Evolutionary conservation across 257 asterid species (phyloP), one percentile per base, ranked within the genome.

Genomic region (Oldenlandia corymbosa): DNA sequence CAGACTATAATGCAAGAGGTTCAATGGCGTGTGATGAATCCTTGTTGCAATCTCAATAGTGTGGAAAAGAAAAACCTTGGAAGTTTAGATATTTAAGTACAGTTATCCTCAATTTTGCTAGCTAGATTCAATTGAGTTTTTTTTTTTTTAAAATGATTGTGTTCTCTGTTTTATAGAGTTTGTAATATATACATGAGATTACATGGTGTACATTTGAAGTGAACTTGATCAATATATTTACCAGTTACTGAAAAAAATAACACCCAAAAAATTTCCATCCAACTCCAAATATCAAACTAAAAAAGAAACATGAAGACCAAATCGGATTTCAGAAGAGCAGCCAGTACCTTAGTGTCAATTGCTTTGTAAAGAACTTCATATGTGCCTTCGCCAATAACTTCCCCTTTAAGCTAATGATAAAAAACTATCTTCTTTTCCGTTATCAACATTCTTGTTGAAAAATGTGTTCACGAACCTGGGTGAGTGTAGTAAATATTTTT

Each of bases 291-390:
- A 45, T 9, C 60, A 5, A 17, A 1, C 10, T 13, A 13, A 55
- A n/a, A 55, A n/a, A n/a, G 60, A n/a, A 55, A 18, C 60, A 4
- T 45, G 23, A 55, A 55, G 28, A 27, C 20, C 60, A 55, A 55
- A 45, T 16, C 21, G 14, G 14, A 16, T 11, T 42, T 42, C 47
- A 57, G n/a, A n/a, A 50, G n/a, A 56, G 12, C 21, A 27, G 39
- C n/a, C n/a, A n/a, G 64, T 76, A 89, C 97, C 95, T 87, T 84
- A 17, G 88, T 89, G 67, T 87, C 97, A 78, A 87, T 89, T 55
- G 95, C 97, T 70, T 89, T 92, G 84, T 62, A 87, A 57, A 92
- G 94, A 67, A 87, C 97, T 31, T 97, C 99, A 52, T 89, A 85
- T 23, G 99, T 87, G 43, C 97, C 97, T 76, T 89, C 95, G 45